Conservation (phyloP, 2,329 filamentous ascomycete species). For the Arthroderma sp. region DNA sequence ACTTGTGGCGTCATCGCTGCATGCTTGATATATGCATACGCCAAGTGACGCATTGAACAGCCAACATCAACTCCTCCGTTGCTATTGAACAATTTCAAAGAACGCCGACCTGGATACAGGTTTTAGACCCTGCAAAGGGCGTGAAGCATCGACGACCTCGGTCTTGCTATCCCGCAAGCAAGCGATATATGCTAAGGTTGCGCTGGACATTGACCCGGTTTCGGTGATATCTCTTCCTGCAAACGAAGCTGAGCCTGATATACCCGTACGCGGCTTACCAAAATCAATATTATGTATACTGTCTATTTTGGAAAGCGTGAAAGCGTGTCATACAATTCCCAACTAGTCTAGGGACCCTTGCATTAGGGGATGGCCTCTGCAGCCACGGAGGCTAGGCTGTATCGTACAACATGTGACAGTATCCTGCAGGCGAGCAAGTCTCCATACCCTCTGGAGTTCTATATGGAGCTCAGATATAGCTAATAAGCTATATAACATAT, state of each 20-base stretch:
- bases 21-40: neutral
- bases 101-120: neutral
- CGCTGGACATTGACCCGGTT: too few relatives aligned
- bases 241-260: neutral
- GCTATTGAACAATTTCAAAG: neutral
- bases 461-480: neutral
- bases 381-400: neutral
- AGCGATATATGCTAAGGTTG: neutral
- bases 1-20: neutral
- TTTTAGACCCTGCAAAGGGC: neutral
- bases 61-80: neutral
- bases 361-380: neutral
- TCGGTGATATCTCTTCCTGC: neutral
- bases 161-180: neutral
- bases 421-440: neutral
- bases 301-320: neutral
- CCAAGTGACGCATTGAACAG: neutral
- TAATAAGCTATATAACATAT: neutral
- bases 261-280: neutral
- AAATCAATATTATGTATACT: neutral
- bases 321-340: too few relatives aligned
- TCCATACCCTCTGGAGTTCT: neutral
- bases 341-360: neutral
- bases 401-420: neutral
- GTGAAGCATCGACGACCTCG: neutral